phyloP scores from a whole-genome alignment of 2,329 filamentous ascomycete species.

The Arthrocladium fulminans region DNA sequence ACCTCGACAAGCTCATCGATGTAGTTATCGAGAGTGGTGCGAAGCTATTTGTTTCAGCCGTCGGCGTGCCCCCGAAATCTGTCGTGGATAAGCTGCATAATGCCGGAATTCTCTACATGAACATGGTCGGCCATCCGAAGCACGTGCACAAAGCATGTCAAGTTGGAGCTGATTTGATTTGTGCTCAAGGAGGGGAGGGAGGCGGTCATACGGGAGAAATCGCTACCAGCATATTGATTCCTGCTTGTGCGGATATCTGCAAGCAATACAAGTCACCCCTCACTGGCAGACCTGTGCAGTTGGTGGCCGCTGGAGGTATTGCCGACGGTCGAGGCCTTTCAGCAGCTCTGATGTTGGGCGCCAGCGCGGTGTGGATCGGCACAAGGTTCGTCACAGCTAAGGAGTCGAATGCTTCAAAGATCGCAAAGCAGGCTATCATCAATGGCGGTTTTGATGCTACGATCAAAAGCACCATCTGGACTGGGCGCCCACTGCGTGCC shows the following conservation, averaged over 20 bases:
- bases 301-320: slow-evolving; percentile 74
- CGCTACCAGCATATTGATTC: slow-evolving; percentile 65
- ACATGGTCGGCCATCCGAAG: slow-evolving; percentile 80
- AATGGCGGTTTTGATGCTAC: slow-evolving; percentile 62
- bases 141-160: slow-evolving; percentile 73
- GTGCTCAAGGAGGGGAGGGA: slow-evolving; percentile 19
- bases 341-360: slow-evolving; percentile 67
- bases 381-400: slow-evolving; percentile 69
- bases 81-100: slow-evolving; percentile 63
- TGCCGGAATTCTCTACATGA: slow-evolving; percentile 70
- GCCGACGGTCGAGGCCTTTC: slow-evolving; percentile 65
- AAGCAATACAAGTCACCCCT: slow-evolving; percentile 55
- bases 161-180: slow-evolving; percentile 66
- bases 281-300: slow-evolving; percentile 56
- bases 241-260: slow-evolving; percentile 69
- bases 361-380: slow-evolving; percentile 73
- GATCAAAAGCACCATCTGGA: slow-evolving; percentile 65
- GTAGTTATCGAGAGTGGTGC: slow-evolving; percentile 70
- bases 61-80: slow-evolving; percentile 62
- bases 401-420: slow-evolving; percentile 50
- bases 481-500: slow-evolving; percentile 64
- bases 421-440: slow-evolving; percentile 45
- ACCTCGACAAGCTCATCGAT: slow-evolving; percentile 68
- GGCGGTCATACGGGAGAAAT: slow-evolving; percentile 77
- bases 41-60: slow-evolving; percentile 66